Evolutionary conservation across 495 filamentous ascomycete genomes (phyloP), one percentile per base, ranked within the genome.

Genomic region (Penicillium bovifimosum): DNA sequence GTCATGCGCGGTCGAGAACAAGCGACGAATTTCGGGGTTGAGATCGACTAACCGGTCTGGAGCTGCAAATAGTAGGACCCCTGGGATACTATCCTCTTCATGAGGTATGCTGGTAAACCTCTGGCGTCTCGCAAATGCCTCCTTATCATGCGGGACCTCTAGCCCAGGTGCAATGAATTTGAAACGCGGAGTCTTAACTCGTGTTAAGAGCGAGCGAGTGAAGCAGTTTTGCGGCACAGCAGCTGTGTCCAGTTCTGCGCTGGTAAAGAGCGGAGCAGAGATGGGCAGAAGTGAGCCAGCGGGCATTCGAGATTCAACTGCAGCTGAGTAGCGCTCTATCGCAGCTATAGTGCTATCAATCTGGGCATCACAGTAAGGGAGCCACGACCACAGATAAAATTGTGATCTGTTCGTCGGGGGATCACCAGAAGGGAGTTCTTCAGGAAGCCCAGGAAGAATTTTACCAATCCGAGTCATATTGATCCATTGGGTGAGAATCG

Each of bases 401-500:
- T 54, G 45, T 6, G 43, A 49, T 48, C 44, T 40, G 16, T 17
- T 26, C 24, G n/a, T 36, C 46, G 35, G 33, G 8, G 44, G 46
- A 33, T 35, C 52, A 39, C 32, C 32, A 34, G 32, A 34, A 34
- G 32, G 32, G 13, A 41, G 20, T 41, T 41, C 0, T 11, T 44
- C 13, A 41, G 42, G 43, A 34, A 43, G 46, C 27, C 35, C 38
- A 9, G 52, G 41, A 29, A 36, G 31, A 27, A 54, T 20, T 3
- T 67, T 74, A 8, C 64, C 68, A 10, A 72, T 50, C 0, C 47
- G 58, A 26, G 66, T 35, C 31, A 69, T 49, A 9, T 55, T n/a
- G 20, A 71, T 65, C 69, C 66, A 74, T 14, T 72, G 61, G n/a
- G 55, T 62, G 5, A 74, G 62, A 13, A 74, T 55, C 0, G 69